These are phyloP conservation scores for Solanum arcanum DNA, from an alignment of 257 asterid species.

Conservation along the genomic window DNA sequence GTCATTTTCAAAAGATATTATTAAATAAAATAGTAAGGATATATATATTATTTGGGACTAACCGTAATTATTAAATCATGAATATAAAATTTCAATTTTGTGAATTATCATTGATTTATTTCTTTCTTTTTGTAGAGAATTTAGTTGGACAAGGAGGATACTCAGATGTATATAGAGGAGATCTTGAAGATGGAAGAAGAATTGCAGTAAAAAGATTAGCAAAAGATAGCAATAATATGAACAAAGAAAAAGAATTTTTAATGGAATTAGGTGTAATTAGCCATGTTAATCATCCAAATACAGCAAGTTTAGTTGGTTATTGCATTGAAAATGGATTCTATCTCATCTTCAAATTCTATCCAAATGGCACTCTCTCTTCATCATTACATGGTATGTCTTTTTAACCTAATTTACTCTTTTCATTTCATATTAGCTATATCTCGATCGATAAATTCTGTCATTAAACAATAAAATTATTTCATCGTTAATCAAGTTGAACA, in stretches of 20 bases:
- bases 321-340: constrained; percentile 73
- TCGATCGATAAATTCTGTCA: background rate
- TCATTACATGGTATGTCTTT: constrained; percentile 49
- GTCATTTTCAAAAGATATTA: background rate
- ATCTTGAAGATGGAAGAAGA: constrained; percentile 23
- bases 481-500: background rate
- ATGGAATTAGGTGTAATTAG: constrained; percentile 69
- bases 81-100: background rate
- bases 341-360: constrained; percentile 55
- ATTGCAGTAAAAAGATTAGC: constrained; percentile 72
- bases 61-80: background rate
- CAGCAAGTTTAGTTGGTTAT: constrained; percentile 56
- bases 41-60: background rate
- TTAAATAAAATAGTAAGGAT: background rate
- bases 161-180: constrained; percentile 71
- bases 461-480: background rate
- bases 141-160: constrained; percentile 84
- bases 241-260: constrained; percentile 63
- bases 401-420: background rate
- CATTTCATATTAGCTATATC: background rate
- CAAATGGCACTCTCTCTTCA: constrained; percentile 66
- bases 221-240: constrained; percentile 35
- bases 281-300: constrained; percentile 67
- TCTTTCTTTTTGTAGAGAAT: constrained; percentile 29
- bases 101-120: background rate